A percentile compares a stretch with the other conserved stretches of the same genome.
Evolutionary conservation across 805 yeast genomes (phyloP).

Genomic region (Sugiyamaella boreocaroliniensis): DNA sequence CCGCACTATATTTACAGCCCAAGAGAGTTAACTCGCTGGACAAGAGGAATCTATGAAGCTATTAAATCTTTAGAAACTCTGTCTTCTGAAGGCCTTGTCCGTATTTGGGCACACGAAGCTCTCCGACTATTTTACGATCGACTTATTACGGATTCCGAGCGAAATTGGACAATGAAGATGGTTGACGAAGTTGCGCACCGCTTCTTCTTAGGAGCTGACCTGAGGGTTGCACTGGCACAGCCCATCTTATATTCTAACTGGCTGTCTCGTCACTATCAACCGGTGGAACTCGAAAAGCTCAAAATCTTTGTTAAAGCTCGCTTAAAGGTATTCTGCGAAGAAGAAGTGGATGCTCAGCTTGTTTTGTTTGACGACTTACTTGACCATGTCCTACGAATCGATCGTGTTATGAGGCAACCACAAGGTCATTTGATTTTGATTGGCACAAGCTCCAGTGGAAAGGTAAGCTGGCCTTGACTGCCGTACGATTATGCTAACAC

Average conservation of each 20-base stretch:
- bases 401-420: constrained; percentile 71
- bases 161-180: constrained; percentile 42
- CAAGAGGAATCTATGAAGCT: constrained; percentile 61
- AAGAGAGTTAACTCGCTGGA: constrained; percentile 85
- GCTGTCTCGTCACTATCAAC: constrained; percentile 57
- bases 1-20: constrained; percentile 78
- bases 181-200: constrained; percentile 28
- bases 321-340: constrained; percentile 67
- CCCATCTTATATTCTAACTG: constrained; percentile 71
- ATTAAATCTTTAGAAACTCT: constrained; percentile 34
- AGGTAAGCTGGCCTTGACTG: constrained; percentile 25
- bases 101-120: constrained; percentile 79
- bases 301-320: constrained; percentile 54
- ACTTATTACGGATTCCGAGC: constrained; percentile 43
- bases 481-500: background rate
- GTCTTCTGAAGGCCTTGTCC: constrained; percentile 40
- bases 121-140: constrained; percentile 72
- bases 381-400: constrained; percentile 71
- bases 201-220: constrained; percentile 44
- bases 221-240: constrained; percentile 30
- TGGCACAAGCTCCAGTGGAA: constrained; percentile 80
- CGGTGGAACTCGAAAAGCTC: constrained; percentile 46
- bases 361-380: constrained; percentile 63
- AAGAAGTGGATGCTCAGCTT: constrained; percentile 55
- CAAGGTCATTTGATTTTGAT: constrained; percentile 88